Evolutionary conservation across 148 eudicot species (phyloP).

Genomic region (Silene latifolia): DNA sequence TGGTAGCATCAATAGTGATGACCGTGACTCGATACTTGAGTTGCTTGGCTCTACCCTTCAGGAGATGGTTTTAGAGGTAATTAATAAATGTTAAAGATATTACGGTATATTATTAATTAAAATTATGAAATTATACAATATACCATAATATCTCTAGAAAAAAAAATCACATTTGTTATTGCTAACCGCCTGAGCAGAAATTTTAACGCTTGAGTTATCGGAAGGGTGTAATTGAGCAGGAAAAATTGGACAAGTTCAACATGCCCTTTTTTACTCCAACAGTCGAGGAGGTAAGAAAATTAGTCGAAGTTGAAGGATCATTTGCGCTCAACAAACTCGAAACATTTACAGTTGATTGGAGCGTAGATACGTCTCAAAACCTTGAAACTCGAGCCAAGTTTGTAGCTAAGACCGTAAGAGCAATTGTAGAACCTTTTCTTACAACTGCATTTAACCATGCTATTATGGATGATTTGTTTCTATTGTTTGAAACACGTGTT

Average conservation of each 20-base stretch:
- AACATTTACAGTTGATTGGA: too few relatives aligned
- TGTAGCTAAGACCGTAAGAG: slow-evolving; percentile 14
- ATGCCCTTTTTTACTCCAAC: slow-evolving; percentile 36
- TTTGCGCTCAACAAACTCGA: slow-evolving; percentile 17
- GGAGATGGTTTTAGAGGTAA: too few relatives aligned
- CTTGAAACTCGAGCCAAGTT: slow-evolving; percentile 8
- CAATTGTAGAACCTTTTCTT: slow-evolving; percentile 27
- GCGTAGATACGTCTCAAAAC: slow-evolving; percentile 8
- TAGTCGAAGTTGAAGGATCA: slow-evolving; percentile 27
- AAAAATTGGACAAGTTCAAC: slow-evolving; percentile 32
- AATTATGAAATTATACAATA: not conserved
- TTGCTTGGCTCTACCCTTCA: too few relatives aligned
- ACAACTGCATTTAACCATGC: slow-evolving; percentile 30
- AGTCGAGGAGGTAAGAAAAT: slow-evolving; percentile 29
- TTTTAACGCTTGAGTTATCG: too few relatives aligned
- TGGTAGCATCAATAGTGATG: too few relatives aligned
- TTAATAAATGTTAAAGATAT: too few relatives aligned
- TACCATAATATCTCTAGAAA: too few relatives aligned
- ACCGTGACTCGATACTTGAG: too few relatives aligned
- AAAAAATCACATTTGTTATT: too few relatives aligned
- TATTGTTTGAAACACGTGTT: slow-evolving; percentile 17
- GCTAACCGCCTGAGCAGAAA: too few relatives aligned
- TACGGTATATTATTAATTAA: too few relatives aligned
- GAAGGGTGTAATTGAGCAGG: slow-evolving; percentile 30
- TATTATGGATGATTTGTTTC: slow-evolving; percentile 28